Evolutionary conservation across 495 filamentous ascomycete genomes (phyloP).

Genomic region (Durotheca rogersii): DNA sequence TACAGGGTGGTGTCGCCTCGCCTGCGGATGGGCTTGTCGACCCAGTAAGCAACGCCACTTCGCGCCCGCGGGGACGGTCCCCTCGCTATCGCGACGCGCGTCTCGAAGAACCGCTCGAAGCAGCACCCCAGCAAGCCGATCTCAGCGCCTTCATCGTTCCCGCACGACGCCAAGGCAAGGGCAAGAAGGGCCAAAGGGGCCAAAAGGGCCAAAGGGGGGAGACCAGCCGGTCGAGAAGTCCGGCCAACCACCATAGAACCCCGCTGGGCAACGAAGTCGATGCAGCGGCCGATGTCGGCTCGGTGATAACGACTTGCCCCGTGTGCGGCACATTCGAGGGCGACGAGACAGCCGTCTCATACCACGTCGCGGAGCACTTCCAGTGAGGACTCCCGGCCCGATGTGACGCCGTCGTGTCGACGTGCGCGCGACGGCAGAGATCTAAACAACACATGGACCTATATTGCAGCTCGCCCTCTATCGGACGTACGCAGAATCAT

Average conservation of each 20-base stretch:
- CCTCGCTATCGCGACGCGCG: slow-evolving; percentile 24
- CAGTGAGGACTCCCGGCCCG: slow-evolving; percentile 22
- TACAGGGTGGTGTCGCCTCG: slow-evolving; percentile 1
- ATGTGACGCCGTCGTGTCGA: neutral
- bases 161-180: slow-evolving; percentile 37
- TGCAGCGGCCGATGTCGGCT: slow-evolving; percentile 12
- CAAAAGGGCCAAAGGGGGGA: too few relatives aligned
- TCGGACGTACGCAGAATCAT: too few relatives aligned
- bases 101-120: slow-evolving; percentile 28
- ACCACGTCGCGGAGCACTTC: slow-evolving; percentile 61
- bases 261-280: slow-evolving; percentile 9
- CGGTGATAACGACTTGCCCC: slow-evolving; percentile 49
- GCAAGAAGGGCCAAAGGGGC: slow-evolving; percentile 20
- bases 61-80: slow-evolving; percentile 16
- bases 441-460: neutral
- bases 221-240: slow-evolving; percentile 11
- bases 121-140: slow-evolving; percentile 31
- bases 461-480: too few relatives aligned
- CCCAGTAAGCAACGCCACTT: slow-evolving; percentile 1
- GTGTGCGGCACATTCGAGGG: slow-evolving; percentile 61
- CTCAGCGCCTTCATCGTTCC: slow-evolving; percentile 51
- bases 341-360: slow-evolving; percentile 57
- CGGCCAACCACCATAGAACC: slow-evolving; percentile 2
- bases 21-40: slow-evolving; percentile 8
- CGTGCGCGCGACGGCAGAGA: neutral